Percentiles rank a stretch among this genome's conserved stretches.
Conservation (phyloP, 1,284 basidiomycete species). For the Earliella scabrosa region DNA sequence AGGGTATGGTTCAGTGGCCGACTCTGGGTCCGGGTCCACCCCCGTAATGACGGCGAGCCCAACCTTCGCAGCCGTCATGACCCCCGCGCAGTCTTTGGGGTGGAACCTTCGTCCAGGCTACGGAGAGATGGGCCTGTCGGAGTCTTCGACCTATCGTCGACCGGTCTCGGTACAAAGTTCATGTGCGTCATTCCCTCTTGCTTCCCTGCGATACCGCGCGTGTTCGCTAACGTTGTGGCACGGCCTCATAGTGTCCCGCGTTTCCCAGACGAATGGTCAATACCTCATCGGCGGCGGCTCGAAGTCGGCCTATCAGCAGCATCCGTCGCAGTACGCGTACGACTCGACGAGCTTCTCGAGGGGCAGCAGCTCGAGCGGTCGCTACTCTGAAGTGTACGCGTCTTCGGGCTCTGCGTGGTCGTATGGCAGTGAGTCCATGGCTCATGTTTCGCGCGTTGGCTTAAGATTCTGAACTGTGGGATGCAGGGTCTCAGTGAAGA, state of each 20-base stretch:
- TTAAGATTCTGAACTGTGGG: too few species aligned
- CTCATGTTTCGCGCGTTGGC: too few species aligned
- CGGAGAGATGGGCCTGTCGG: slow-evolving; percentile 4
- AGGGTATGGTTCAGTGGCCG: slow-evolving; percentile 15
- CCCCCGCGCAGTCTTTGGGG: slow-evolving; percentile 29
- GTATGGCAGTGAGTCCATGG: slow-evolving; percentile 18
- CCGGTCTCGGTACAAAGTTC: slow-evolving; percentile 18
- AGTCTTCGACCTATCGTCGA: slow-evolving; percentile 15
- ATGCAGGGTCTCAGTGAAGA: too few species aligned
- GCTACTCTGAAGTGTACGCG: slow-evolving; percentile 19
- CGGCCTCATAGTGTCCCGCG: slow-evolving; percentile 16
- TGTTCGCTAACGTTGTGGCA: not conserved
- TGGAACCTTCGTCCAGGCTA: slow-evolving; percentile 24
- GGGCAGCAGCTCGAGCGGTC: not conserved
- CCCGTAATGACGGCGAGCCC: slow-evolving; percentile 9
- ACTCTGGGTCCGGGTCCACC: slow-evolving; percentile 7
- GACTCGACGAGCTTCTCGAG: slow-evolving; percentile 14
- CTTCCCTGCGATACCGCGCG: not conserved
- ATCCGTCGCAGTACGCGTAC: slow-evolving; percentile 12
- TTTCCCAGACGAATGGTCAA: slow-evolving; percentile 17
- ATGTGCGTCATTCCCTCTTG: slow-evolving; percentile 6
- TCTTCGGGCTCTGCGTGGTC: slow-evolving; percentile 7
- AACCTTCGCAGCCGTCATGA: slow-evolving; percentile 29
- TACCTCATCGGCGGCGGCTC: slow-evolving; percentile 11
- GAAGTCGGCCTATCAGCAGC: slow-evolving; percentile 8